phyloP scores from a whole-genome alignment of 192 early-diverging fungal genomes.

The Thamnidium elegans region DNA sequence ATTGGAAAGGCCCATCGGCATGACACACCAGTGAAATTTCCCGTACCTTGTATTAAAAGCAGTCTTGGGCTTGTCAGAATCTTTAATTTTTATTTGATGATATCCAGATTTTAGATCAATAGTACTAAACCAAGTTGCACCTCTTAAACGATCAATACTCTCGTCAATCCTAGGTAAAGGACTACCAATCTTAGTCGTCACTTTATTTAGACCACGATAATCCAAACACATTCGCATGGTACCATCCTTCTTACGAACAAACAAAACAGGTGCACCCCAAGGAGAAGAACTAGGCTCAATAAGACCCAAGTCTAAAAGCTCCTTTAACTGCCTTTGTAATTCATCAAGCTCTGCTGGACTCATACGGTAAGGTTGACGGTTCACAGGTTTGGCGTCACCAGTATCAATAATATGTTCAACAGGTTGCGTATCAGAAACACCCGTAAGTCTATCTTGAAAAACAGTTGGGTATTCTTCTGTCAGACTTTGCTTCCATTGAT shows the following conservation, averaged over 20 bases:
- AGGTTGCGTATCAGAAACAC: too few species aligned
- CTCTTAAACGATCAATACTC: conserved; percentile 14
- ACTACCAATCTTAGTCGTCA: conserved; percentile 38
- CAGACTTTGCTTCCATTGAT: too few species aligned
- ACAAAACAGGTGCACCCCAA: too few species aligned
- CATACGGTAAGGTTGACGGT: neutral
- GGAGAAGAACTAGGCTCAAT: conserved; percentile 39
- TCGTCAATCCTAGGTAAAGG: conserved; percentile 40
- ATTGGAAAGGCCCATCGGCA: conserved; percentile 27
- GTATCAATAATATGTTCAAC: conserved; percentile 2
- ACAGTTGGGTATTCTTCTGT: too few species aligned
- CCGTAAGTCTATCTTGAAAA: too few species aligned
- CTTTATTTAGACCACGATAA: conserved; percentile 40
- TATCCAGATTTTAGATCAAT: conserved; percentile 23
- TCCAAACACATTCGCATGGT: conserved; percentile 33
- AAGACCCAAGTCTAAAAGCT: conserved; percentile 21
- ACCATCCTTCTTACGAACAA: conserved; percentile 22
- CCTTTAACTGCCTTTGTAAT: conserved; percentile 23
- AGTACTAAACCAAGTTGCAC: conserved; percentile 26
- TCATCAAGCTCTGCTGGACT: conserved; percentile 26
- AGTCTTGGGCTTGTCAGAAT: neutral
- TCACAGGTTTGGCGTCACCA: neutral
- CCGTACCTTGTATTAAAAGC: conserved; percentile 6
- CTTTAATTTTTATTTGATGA: conserved; percentile 10
- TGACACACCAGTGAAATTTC: conserved; percentile 19